Evolutionary conservation across 1,139 yeast species (phyloP).

Genomic region (Nakaseomyces delphensis): DNA sequence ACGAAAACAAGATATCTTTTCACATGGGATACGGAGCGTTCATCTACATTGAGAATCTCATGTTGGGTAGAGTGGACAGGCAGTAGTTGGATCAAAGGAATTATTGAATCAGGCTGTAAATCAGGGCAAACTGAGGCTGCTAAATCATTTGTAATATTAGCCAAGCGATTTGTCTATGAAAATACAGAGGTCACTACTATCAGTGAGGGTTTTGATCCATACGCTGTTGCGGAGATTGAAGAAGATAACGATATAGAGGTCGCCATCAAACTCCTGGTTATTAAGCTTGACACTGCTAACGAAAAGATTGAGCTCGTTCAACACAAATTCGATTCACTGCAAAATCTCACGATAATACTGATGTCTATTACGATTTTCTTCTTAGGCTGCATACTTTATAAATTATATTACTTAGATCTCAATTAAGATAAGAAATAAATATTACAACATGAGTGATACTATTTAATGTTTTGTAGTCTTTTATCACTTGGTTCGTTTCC

Average conservation of each 20-base stretch:
- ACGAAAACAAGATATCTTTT: constrained; percentile 64
- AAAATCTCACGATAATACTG: background rate
- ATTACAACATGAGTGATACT: too few relatives aligned
- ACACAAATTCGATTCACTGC: background rate
- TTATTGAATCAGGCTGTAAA: constrained; percentile 82
- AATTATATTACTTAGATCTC: background rate
- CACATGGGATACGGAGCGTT: constrained; percentile 67
- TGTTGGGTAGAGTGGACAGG: constrained; percentile 82
- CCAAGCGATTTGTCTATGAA: constrained; percentile 1
- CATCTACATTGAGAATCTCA: constrained; percentile 54
- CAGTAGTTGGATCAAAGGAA: constrained; percentile 86
- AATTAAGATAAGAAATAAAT: background rate
- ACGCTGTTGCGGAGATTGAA: constrained; percentile 3
- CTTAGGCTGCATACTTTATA: background rate
- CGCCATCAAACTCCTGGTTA: background rate
- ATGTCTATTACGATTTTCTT: background rate
- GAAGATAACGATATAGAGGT: constrained; percentile 4
- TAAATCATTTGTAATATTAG: constrained; percentile 7
- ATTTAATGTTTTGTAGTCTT: too few relatives aligned
- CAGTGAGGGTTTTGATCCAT: constrained; percentile 5
- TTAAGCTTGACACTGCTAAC: background rate
- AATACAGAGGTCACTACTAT: constrained; percentile 7
- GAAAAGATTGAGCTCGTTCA: background rate
- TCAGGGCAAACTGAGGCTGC: constrained; percentile 75
- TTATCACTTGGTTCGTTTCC: too few relatives aligned